Percentiles rank a stretch among this genome's conserved stretches.
These are phyloP conservation scores for Choiromyces venosus DNA, from an alignment of 495 filamentous ascomycete genomes.

Conservation along the genomic window DNA sequence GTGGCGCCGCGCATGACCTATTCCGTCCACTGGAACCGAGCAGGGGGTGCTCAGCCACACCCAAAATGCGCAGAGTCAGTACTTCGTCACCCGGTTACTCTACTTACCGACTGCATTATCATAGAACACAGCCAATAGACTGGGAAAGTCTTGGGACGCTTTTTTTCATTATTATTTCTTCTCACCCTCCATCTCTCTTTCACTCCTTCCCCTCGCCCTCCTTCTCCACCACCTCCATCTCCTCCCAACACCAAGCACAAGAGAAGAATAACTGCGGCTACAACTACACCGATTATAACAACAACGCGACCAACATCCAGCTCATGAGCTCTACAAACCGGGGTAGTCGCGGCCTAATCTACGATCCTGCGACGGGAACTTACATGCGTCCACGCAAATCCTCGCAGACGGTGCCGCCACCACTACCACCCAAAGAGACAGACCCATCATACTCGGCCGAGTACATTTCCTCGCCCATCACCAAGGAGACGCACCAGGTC, in stretches of 20 bases:
- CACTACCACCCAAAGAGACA: slow-evolving; percentile 33
- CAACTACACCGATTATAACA: slow-evolving; percentile 5
- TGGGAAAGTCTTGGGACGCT: not conserved
- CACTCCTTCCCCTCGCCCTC: not conserved
- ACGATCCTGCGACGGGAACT: slow-evolving; percentile 25
- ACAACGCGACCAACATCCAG: not conserved
- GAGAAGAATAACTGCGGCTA: slow-evolving; percentile 3
- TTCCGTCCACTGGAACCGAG: not conserved
- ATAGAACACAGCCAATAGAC: not conserved
- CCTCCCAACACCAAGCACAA: not conserved
- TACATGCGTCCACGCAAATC: slow-evolving; percentile 11
- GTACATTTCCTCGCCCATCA: slow-evolving; percentile 6
- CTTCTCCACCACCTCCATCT: not conserved
- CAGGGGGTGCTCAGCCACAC: not conserved
- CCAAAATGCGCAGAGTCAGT: not conserved
- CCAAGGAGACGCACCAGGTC: slow-evolving; percentile 28
- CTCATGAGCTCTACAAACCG: not conserved
- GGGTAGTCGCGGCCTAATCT: slow-evolving; percentile 7
- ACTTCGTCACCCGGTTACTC: not conserved
- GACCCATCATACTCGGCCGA: not conserved
- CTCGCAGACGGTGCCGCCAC: slow-evolving; percentile 20
- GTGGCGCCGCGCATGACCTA: not conserved
- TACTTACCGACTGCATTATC: not conserved
- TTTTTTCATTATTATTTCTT: not conserved
- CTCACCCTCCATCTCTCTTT: not conserved